phyloP scores from a whole-genome alignment of 495 filamentous ascomycete species.

The Patellaria atrata region DNA sequence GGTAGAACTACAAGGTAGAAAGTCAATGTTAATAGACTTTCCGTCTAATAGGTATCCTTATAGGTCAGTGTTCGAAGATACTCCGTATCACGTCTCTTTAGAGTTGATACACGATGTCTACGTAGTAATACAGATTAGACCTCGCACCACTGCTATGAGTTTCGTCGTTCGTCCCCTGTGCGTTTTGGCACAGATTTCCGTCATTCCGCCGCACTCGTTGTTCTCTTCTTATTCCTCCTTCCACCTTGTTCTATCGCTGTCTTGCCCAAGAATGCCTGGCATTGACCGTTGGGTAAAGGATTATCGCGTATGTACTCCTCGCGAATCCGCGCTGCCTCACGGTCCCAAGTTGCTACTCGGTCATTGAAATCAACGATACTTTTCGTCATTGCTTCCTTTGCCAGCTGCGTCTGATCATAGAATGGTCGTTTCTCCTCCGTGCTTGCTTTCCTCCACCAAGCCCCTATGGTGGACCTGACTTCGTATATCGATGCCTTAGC shows the following conservation, averaged over 20 bases:
- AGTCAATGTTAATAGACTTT: too few species aligned
- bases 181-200: too few species aligned
- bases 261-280: conserved; percentile 6
- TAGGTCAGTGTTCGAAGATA: too few species aligned
- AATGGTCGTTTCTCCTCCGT: conserved; percentile 60
- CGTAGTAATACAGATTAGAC: too few species aligned
- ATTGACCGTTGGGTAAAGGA: conserved; percentile 25
- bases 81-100: too few species aligned
- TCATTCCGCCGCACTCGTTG: too few species aligned
- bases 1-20: too few species aligned
- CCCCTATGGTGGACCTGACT: conserved; percentile 64
- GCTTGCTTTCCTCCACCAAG: conserved; percentile 72
- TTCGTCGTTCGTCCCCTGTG: too few species aligned
- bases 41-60: too few species aligned
- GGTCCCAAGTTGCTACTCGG: conserved; percentile 54
- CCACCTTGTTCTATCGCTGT: conserved; percentile 16
- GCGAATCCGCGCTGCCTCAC: conserved; percentile 42
- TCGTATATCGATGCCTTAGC: conserved; percentile 56
- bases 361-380: conserved; percentile 42
- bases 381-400: conserved; percentile 47
- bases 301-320: conserved; percentile 48
- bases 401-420: conserved; percentile 50
- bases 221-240: conserved; percentile 10
- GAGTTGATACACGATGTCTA: too few species aligned
- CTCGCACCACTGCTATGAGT: too few species aligned